Evolutionary conservation across 139 green algal species (phyloP).

Genomic region (Chlamydomonas sp.): DNA sequence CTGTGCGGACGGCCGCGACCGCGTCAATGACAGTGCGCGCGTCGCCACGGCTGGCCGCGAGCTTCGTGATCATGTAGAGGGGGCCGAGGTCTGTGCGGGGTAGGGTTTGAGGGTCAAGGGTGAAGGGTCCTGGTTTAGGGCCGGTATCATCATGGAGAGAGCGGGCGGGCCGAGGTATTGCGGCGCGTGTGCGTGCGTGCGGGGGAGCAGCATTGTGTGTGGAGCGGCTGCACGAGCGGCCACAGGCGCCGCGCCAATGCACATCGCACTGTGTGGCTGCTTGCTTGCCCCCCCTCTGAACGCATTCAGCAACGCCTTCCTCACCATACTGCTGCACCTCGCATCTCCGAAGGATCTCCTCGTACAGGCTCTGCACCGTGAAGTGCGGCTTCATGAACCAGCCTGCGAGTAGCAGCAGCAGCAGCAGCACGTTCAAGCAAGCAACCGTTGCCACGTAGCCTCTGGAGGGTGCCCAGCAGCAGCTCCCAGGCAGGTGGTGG

Average conservation of each 20-base stretch:
- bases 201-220: no score
- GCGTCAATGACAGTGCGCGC: conserved; percentile 17
- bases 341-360: conserved; percentile 20
- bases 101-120: not conserved
- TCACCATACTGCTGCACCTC: conserved; percentile 22
- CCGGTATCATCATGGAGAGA: not conserved
- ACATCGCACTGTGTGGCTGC: no score
- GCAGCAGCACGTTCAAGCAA: no score
- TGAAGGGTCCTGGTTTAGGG: not conserved
- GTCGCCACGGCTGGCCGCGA: conserved; percentile 11
- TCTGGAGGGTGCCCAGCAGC: no score
- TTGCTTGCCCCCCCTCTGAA: no score
- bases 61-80: conserved; percentile 23
- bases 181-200: no score
- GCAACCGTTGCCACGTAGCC: no score
- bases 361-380: conserved; percentile 20
- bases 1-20: conserved; percentile 24
- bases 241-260: no score
- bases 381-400: conserved; percentile 22
- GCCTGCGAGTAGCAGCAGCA: conserved; percentile 5
- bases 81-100: conserved; percentile 6
- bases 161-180: not conserved
- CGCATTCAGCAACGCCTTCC: no score
- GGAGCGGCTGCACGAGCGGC: no score
- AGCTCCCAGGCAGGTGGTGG: no score